Conservation (phyloP, 805 yeast species). For the Wickerhamiella lipophila region DNA sequence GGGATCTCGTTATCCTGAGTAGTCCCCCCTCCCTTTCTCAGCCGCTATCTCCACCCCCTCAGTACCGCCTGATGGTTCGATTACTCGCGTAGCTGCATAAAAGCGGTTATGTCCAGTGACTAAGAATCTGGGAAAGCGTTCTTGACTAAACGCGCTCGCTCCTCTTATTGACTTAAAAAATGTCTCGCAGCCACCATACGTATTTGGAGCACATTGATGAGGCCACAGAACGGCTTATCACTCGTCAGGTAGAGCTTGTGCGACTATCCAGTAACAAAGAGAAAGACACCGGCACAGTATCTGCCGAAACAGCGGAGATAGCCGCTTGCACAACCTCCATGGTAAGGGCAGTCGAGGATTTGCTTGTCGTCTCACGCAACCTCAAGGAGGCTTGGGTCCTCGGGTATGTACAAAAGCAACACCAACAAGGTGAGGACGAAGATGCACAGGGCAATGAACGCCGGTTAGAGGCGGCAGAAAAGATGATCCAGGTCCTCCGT, state of each 20-base stretch:
- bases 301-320: conserved; percentile 31
- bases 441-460: background rate
- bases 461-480: background rate
- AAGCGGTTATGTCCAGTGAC: too few relatives aligned
- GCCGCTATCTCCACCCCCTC: too few relatives aligned
- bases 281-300: conserved; percentile 27
- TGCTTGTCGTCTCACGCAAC: conserved; percentile 30
- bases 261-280: conserved; percentile 19
- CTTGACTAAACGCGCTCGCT: background rate
- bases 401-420: conserved; percentile 25
- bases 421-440: background rate
- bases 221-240: conserved; percentile 20
- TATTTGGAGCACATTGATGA: conserved; percentile 22
- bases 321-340: conserved; percentile 30
- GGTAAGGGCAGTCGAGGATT: conserved; percentile 30
- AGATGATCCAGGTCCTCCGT: background rate
- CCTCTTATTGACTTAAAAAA: background rate
- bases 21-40: too few relatives aligned
- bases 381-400: conserved; percentile 34
- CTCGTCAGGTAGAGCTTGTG: conserved; percentile 21
- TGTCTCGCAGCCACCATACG: conserved; percentile 17
- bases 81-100: background rate
- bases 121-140: background rate
- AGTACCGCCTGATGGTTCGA: too few relatives aligned
- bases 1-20: too few relatives aligned